Base-by-base conservation (phyloP, 2,329 filamentous ascomycete species). In the Aureobasidium sp. region DNA sequence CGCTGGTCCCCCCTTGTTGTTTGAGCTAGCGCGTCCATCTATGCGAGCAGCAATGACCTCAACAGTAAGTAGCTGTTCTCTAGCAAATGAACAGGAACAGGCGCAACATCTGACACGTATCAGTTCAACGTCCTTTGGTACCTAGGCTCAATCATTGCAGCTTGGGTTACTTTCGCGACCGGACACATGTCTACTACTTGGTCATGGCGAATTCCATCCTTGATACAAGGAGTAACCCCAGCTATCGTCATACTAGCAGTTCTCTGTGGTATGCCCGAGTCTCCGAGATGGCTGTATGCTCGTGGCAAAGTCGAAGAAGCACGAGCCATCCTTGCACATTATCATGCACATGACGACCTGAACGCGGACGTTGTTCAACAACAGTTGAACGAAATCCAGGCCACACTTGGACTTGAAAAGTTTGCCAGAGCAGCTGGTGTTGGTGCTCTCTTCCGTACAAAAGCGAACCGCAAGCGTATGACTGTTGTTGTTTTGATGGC, bases 371-470 rank as follows among this genome's bases (percentile, higher is more conserved):
- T 89, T 64, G 89, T 93, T 11, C 74, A 74, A 9, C 81, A 78
- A 29, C 90, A 94, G 72, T 76, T 89, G 70, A 77, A 84, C 20
- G 88, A 92, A 66, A 92, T 94, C 70, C 61, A 22, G 5, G 31
- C 36, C 17, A 17, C 31, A 5, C 17, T 53, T 11, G 15, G 8
- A 31, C 29, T 31, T 31, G 29, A 31, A 31, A 31, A 31, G 29
- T 31, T 31, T 31, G 29, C 29, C 3, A 31, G 29, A 31, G 8
- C 29, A 31, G 29, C 29, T 31, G 29, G 29, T 31, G 4, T 31
- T 31, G 29, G 29, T 34, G 36, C 36, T 15, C 29, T 81, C 17
- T 84, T 87, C 70, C 85, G 88, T 67, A 79, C 78, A 4, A 74
- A 74, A 22, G 81, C 79, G 36, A 84, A 84, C 68, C 76, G 81